Base-by-base conservation (phyloP, 768 basidiomycete species). In the Boletus insuetus region DNA sequence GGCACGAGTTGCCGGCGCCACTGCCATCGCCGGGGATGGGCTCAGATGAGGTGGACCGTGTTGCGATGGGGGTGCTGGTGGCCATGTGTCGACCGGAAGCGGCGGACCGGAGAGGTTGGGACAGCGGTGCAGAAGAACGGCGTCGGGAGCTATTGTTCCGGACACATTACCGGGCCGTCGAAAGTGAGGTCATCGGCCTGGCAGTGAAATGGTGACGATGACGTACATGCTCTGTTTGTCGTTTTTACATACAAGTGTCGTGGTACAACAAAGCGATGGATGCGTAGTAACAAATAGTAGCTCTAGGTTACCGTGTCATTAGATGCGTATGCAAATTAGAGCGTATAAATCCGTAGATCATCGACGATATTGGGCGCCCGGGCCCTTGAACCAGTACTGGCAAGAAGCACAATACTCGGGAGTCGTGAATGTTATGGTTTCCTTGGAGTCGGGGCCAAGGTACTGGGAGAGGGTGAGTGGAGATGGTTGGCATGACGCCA, bases 141-240 rank as follows among this genome's bases (percentile, higher is more conserved):
- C 70, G 82, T 43, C 71, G 73, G 65, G 67, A 69, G 48, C 26
- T 29, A 29, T 68, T 82, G 32, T 83, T 96, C 64, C 79, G 92
- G 68, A 96, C 94, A 3, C 74, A 82, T 65, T 96, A 94, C 68
- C 80, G 83, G 55, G 89, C 89, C 26, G 92, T 97, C 2, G 90
- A 90, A 71, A 91, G 85, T 72, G 91, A 94, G 62, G 84, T 91
- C 20, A 73, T 87, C 38, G 91, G 90, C 20, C 70, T 89, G 39
- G 82, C 84, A 8, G 89, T 90, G 6, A 85, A 87, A 59, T 89
- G 88, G 87, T 89, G 49, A 71, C 55, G 46, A 59, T 56, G 59
- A 60, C 50, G 58, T 56, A 47, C 32, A 32, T 47, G 45, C 35
- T 46, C 10, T 26, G 44, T 38, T 46, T 56, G 31, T 26, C 24